These are phyloP conservation scores for Aspergillus carlsbadensis DNA, from an alignment of 495 filamentous ascomycete species.

Conservation along the genomic window DNA sequence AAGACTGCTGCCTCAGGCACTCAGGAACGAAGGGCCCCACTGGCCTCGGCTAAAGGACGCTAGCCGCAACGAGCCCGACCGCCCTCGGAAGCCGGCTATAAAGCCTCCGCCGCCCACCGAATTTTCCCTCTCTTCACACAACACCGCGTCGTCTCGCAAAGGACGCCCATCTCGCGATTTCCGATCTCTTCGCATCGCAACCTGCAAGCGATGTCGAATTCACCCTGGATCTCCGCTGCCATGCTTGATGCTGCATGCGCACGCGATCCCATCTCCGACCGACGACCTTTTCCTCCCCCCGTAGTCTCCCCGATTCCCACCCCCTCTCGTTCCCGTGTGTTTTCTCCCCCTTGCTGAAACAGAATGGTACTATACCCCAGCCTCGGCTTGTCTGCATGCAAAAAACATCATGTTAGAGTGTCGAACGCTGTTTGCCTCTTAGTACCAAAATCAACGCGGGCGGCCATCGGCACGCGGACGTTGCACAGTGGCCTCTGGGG, in stretches of 20 bases:
- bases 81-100: too few relatives aligned
- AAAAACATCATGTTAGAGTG: slow-evolving; percentile 25
- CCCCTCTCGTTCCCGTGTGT: background rate
- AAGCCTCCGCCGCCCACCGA: too few relatives aligned
- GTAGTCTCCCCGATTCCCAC: background rate
- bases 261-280: background rate
- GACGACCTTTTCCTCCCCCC: too few relatives aligned
- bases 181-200: too few relatives aligned
- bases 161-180: too few relatives aligned
- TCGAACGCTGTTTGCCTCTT: slow-evolving; percentile 36
- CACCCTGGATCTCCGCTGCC: slow-evolving; percentile 21
- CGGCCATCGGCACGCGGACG: slow-evolving; percentile 22
- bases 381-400: slow-evolving; percentile 29
- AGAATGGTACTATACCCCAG: slow-evolving; percentile 30
- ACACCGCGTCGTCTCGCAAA: too few relatives aligned
- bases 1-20: too few relatives aligned
- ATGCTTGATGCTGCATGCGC: slow-evolving; percentile 42
- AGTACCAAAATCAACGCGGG: slow-evolving; percentile 29
- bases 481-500: background rate
- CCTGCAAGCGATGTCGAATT: too few relatives aligned
- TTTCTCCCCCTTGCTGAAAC: background rate
- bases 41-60: too few relatives aligned
- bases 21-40: too few relatives aligned
- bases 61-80: too few relatives aligned
- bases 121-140: too few relatives aligned